Base-by-base conservation (phyloP, 768 basidiomycete species). In the Strobilomyces confusus region DNA sequence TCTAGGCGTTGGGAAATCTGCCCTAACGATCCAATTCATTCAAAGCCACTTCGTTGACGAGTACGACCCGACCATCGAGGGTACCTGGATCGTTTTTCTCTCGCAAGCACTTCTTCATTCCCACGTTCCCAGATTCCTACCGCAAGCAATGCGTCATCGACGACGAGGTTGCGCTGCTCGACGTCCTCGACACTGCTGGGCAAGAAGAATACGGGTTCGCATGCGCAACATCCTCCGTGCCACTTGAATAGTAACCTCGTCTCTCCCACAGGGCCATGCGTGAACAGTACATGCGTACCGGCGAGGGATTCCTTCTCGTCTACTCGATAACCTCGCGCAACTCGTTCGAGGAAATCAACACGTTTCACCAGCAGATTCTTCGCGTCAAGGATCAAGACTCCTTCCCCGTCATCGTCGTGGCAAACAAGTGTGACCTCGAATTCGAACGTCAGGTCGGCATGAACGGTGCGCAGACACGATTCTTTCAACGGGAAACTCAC, bases 271-370 rank as follows among this genome's bases (percentile, higher is more conserved):
- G 92, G 53, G 95, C 95, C 22, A 98, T 98, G 95, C 87, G 95
- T 44, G 95, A 98, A 67, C 95, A 98, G 66, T 98, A 98, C 76
- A 98, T 98, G 94, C 85, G 94, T 48, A 93, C 94, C 25, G 95
- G 95, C 56, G 95, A 98, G 72, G 95, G 95, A 12, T 98, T 98
- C 79, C 81, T 98, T 40, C 84, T 98, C 58, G 94, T 98, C 53
- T 98, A 98, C 73, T 93, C 92, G 48, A 98, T 97, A 73, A 97
- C 95, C n/a, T 94, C 93, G 29, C 86, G 95, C 60, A 89, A 92
- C 70, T 95, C 95, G 43, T 98, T 98, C 66, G 93, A 98, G 72
- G 92, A 98, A 80, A 95, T 98, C 65, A 88, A 83, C 70, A 89
- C 86, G 7, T 97, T 98, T 82, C 89, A 94, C 66, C 91, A 94